These are phyloP conservation scores for Kurtzmaniella quercitrusa DNA, from an alignment of 1,139 yeast genomes.

Conservation along the genomic window DNA sequence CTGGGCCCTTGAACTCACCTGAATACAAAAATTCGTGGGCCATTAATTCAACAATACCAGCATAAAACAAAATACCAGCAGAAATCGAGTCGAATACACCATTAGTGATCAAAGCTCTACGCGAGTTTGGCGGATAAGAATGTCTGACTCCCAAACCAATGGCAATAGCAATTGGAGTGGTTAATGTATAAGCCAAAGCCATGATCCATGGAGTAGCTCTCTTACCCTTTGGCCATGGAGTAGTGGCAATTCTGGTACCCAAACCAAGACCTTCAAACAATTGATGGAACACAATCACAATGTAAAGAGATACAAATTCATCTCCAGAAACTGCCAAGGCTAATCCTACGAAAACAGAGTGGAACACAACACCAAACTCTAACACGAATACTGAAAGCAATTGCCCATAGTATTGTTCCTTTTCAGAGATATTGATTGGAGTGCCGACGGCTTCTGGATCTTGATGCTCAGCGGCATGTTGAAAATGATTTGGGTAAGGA, in stretches of 20 bases:
- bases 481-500: constrained; percentile 40
- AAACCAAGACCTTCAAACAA: constrained; percentile 90
- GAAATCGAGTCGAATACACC: constrained; percentile 83
- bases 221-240: constrained; percentile 56
- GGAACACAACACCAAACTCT: constrained; percentile 80
- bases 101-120: constrained; percentile 62
- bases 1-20: constrained; percentile 52
- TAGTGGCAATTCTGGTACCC: constrained; percentile 78
- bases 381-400: constrained; percentile 52
- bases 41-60: constrained; percentile 83
- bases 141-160: constrained; percentile 81
- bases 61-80: constrained; percentile 79
- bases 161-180: constrained; percentile 82
- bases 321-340: constrained; percentile 67
- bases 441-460: constrained; percentile 47
- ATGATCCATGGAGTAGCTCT: constrained; percentile 55
- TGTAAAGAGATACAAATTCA: constrained; percentile 71
- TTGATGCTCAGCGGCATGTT: constrained; percentile 49
- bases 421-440: constrained; percentile 29
- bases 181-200: constrained; percentile 58
- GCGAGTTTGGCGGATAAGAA: constrained; percentile 56
- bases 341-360: constrained; percentile 75
- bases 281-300: constrained; percentile 86
- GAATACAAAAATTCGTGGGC: constrained; percentile 83
- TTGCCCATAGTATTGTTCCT: constrained; percentile 44